Percentiles rank a stretch among this genome's conserved stretches.
Evolutionary conservation across 805 yeast species (phyloP).

Genomic region (Lipomyces lipofer): DNA sequence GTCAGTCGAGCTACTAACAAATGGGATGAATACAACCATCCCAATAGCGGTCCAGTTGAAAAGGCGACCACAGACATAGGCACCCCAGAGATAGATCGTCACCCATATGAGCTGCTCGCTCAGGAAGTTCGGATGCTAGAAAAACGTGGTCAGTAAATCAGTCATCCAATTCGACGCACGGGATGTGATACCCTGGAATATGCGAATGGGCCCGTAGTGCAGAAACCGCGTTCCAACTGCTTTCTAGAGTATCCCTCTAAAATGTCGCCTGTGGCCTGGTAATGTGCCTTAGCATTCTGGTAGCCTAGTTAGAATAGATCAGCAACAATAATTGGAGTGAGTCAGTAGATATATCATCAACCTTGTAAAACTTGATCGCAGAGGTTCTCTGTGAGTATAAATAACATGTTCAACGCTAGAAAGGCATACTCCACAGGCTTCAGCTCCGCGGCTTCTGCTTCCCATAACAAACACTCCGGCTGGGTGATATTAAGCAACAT

Average conservation of each 20-base stretch:
- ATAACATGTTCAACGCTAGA: neutral
- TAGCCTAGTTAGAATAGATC: neutral
- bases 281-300: slow-evolving; percentile 8
- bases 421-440: slow-evolving; percentile 1
- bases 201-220: slow-evolving; percentile 24
- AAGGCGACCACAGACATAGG: neutral
- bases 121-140: slow-evolving; percentile 37
- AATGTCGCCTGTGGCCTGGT: neutral
- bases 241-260: neutral
- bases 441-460: neutral
- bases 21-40: neutral
- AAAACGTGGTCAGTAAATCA: neutral
- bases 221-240: slow-evolving; percentile 20
- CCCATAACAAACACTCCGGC: slow-evolving; percentile 6
- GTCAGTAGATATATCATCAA: neutral
- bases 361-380: slow-evolving; percentile 19
- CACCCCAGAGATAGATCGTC: slow-evolving; percentile 16
- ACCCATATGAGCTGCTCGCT: slow-evolving; percentile 25
- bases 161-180: too few species aligned
- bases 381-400: slow-evolving; percentile 7
- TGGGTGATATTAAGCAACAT: slow-evolving; percentile 11
- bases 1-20: slow-evolving; percentile 5
- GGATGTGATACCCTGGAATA: slow-evolving; percentile 18
- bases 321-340: neutral
- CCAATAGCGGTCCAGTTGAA: slow-evolving; percentile 23